Base-by-base conservation (phyloP, 1,284 basidiomycete genomes). In the Trametes polyzona region DNA sequence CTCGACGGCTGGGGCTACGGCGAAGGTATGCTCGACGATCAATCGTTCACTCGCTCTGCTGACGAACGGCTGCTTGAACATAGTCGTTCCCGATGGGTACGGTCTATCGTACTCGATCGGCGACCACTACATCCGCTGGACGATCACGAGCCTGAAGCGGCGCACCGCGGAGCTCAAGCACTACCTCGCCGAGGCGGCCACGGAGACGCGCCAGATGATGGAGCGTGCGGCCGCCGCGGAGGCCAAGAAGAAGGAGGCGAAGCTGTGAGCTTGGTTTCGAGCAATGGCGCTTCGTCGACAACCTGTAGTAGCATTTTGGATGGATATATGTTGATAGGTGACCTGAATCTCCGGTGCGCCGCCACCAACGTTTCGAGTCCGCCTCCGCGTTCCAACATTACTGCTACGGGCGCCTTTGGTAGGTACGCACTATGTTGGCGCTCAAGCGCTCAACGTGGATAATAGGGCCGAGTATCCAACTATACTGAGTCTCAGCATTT, bases 1-100 rank as follows among this genome's bases (percentile, higher is more conserved):
- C 80, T 99, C 47, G 92, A 96, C 65, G 95, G 95, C 33, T 98
- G 96, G 96, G 96, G 96, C 29, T 98, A 96, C 71, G 96, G 96
- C 11, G 94, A 98, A 83, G 93, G 90, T 92, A 57, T 60, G 83
- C 58, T 47, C 12, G 44, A 8, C 26, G 58, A n/a, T 56, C 27
- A 49, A 44, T 33, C 14, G 55, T 36, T 17, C 41, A 6, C 29
- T 40, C 44, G 10, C 24, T 39, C 32, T 26, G 26, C 21, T 36
- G 9, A 12, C 64, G 29, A 44, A 32, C 43, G 46, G n/a, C n/a
- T 56, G n/a, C 21, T 61, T n/a, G n/a, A n/a, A n/a, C n/a, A 1
- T 60, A 90, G 94, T 96, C 41, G 93, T 95, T 0, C 83, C 88
- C 7, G 93, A 98, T 66, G 97, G 96, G 14, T 99, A 94, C 69